Conservation (phyloP, 2,329 filamentous ascomycete species). For the Lachnellula cervina region DNA sequence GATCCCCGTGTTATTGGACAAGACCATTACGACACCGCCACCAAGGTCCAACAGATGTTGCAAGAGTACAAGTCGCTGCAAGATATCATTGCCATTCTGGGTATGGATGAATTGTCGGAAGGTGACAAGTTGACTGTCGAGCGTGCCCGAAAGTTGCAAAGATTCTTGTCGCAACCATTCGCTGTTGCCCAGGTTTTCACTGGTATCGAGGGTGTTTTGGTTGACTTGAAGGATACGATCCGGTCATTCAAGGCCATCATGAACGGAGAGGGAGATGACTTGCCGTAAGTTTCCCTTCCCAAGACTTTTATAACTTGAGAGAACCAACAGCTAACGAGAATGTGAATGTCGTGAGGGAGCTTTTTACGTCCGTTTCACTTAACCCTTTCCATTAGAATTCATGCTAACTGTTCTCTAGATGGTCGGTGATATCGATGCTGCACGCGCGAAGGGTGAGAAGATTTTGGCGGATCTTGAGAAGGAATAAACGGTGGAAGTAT, state of each 20-base stretch:
- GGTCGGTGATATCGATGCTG: conserved; percentile 92
- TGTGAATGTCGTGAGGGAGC: conserved; percentile 56
- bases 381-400: conserved; percentile 1
- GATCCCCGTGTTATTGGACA: conserved; percentile 97
- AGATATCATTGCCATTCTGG: conserved; percentile 99
- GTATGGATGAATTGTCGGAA: conserved; percentile 99
- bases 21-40: conserved; percentile 94
- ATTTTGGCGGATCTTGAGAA: conserved; percentile 80
- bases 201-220: conserved; percentile 80
- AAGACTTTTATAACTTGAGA: too few relatives aligned
- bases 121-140: conserved; percentile 99
- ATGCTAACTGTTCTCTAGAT: conserved; percentile 37
- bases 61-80: conserved; percentile 99
- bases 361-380: conserved; percentile 22
- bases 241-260: conserved; percentile 84
- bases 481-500: conserved; percentile 8
- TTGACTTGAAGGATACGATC: conserved; percentile 99
- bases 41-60: conserved; percentile 96
- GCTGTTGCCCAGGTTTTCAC: conserved; percentile 81
- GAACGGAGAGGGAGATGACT: conserved; percentile 87
- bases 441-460: conserved; percentile 97
- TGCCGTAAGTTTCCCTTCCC: conserved; percentile 47
- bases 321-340: too few relatives aligned
- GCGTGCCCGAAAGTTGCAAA: conserved; percentile 99
- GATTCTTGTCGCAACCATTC: conserved; percentile 99